These are phyloP conservation scores for Diutina pseudorugosa DNA, from an alignment of 1,139 yeast species.

Conservation along the genomic window DNA sequence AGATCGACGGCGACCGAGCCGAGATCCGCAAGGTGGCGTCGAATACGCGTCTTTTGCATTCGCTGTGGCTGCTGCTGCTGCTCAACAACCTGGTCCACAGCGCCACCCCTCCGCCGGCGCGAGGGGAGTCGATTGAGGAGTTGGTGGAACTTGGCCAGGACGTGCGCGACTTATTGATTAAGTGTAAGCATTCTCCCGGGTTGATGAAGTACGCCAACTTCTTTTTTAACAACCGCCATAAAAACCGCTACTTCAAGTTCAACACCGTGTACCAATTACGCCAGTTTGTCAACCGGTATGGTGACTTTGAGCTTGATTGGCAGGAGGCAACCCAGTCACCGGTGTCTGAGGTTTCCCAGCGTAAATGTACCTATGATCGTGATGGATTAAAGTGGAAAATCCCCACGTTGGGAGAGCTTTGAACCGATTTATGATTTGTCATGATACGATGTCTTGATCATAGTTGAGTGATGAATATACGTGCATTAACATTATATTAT, in stretches of 20 bases:
- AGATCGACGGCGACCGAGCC: not conserved
- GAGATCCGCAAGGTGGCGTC: not conserved
- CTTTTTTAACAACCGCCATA: slow-evolving; percentile 23
- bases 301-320: slow-evolving; percentile 27
- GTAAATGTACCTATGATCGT: slow-evolving; percentile 21
- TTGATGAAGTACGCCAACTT: slow-evolving; percentile 18
- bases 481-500: not conserved
- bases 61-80: slow-evolving; percentile 5
- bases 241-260: slow-evolving; percentile 32
- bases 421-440: not conserved
- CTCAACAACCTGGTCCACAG: not conserved
- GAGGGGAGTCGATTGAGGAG: not conserved
- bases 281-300: slow-evolving; percentile 31
- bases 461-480: not conserved
- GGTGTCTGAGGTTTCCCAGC: slow-evolving; percentile 4
- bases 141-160: slow-evolving; percentile 1
- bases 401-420: slow-evolving; percentile 20
- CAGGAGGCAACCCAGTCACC: slow-evolving; percentile 3
- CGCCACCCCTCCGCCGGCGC: not conserved
- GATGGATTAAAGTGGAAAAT: slow-evolving; percentile 43
- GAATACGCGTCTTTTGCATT: not conserved
- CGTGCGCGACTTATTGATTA: not conserved
- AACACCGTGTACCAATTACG: slow-evolving; percentile 35
- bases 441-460: not conserved
- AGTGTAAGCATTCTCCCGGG: not conserved